Percentiles rank a stretch among this genome's conserved stretches.
Evolutionary conservation across 1,284 basidiomycete genomes (phyloP).

Genomic region (Cutaneotrichosporon sp.): DNA sequence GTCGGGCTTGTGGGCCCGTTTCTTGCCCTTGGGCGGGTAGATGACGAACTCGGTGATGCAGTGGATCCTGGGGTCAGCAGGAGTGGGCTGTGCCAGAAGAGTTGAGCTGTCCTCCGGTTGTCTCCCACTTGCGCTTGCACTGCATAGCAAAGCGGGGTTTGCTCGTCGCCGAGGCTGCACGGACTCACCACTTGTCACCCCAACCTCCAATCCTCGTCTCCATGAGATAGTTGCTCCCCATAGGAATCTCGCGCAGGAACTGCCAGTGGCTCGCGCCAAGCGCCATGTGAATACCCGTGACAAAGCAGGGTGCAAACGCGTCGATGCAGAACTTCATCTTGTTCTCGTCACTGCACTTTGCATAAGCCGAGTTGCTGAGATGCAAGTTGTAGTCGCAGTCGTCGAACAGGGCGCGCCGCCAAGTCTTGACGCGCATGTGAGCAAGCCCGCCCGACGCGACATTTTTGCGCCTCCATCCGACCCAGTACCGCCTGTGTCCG

Average conservation of each 20-base stretch:
- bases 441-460: constrained; percentile 33
- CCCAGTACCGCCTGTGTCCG: constrained; percentile 35
- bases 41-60: constrained; percentile 66
- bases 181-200: constrained; percentile 78
- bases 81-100: too few species aligned
- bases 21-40: constrained; percentile 53
- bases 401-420: constrained; percentile 44
- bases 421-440: constrained; percentile 27
- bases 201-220: constrained; percentile 66
- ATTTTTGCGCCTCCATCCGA: constrained; percentile 33
- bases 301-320: constrained; percentile 64
- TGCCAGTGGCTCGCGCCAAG: constrained; percentile 71
- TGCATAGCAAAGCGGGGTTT: too few species aligned
- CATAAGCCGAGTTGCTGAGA: constrained; percentile 51
- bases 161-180: neutral
- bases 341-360: constrained; percentile 58
- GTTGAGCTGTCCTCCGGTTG: too few species aligned
- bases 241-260: constrained; percentile 76
- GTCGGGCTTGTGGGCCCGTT: constrained; percentile 52
- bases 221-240: constrained; percentile 68
- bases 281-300: constrained; percentile 66
- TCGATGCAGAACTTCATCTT: constrained; percentile 58
- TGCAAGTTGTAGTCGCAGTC: constrained; percentile 54
- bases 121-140: neutral
- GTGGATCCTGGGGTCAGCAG: constrained; percentile 59